These are phyloP conservation scores for Sporisorium exsertum DNA, from an alignment of 1,284 basidiomycete species.

Conservation along the genomic window DNA sequence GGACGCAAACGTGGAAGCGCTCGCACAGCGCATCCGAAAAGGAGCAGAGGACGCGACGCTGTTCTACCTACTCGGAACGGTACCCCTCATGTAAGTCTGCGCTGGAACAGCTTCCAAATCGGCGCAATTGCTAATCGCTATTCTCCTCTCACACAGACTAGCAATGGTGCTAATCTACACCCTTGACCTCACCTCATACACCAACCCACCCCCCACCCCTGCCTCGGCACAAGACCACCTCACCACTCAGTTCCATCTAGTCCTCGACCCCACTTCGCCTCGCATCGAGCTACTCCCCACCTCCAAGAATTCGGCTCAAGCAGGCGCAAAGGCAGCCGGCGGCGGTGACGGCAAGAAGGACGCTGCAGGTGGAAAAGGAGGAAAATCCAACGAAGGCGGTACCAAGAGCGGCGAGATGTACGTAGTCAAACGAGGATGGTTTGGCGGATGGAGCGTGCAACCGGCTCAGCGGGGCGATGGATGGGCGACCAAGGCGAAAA, in stretches of 20 bases:
- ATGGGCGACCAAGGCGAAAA: slow-evolving; percentile 14
- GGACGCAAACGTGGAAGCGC: background rate
- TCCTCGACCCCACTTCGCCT: slow-evolving; percentile 25
- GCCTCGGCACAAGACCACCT: slow-evolving; percentile 4
- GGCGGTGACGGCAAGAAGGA: slow-evolving; percentile 14
- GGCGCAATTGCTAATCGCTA: background rate
- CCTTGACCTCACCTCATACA: slow-evolving; percentile 27
- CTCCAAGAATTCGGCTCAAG: background rate
- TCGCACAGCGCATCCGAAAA: slow-evolving; percentile 14
- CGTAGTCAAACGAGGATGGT: slow-evolving; percentile 33
- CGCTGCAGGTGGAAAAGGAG: slow-evolving; percentile 6
- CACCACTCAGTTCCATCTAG: slow-evolving; percentile 18
- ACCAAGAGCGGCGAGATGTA: slow-evolving; percentile 12
- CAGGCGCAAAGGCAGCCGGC: slow-evolving; percentile 1
- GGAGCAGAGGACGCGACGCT: slow-evolving; percentile 25
- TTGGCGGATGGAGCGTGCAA: slow-evolving; percentile 32
- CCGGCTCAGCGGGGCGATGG: slow-evolving; percentile 8
- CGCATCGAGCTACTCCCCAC: slow-evolving; percentile 28
- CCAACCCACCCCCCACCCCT: slow-evolving; percentile 14
- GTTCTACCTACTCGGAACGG: slow-evolving; percentile 36
- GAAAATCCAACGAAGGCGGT: slow-evolving; percentile 7
- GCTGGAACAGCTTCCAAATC: background rate
- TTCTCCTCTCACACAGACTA: slow-evolving; percentile 1
- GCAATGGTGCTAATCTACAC: slow-evolving; percentile 41
- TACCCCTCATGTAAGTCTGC: slow-evolving; percentile 40